A percentile compares a stretch with the other conserved stretches of the same genome.
phyloP scores from a whole-genome alignment of 371 early-diverging fungal species.

The Actinomortierella wolfii region DNA sequence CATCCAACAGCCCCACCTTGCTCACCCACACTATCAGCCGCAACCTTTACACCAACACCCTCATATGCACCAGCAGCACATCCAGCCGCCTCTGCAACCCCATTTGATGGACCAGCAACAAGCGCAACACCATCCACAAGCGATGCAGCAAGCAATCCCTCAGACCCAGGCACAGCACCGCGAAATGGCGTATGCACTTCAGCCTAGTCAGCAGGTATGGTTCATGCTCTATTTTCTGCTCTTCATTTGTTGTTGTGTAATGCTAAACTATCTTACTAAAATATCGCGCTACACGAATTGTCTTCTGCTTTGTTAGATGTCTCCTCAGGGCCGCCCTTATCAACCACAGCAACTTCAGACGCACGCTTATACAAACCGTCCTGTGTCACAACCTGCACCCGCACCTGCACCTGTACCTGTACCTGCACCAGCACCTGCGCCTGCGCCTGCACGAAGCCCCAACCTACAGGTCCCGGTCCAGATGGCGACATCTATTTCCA shows the following conservation, averaged over 20 bases:
- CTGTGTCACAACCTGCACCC: conserved; percentile 18
- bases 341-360: conserved; percentile 25
- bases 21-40: background rate
- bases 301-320: conserved; percentile 4
- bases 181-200: no score
- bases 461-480: background rate
- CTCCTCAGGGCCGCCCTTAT: conserved; percentile 18
- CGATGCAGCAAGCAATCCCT: conserved; percentile 21
- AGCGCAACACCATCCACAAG: conserved; percentile 16
- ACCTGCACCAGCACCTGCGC: no score
- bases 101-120: conserved; percentile 20
- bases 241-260: no score
- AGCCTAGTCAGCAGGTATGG: no score
- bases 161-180: conserved; percentile 10
- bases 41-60: conserved; percentile 12
- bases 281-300: background rate
- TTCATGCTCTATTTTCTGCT: no score
- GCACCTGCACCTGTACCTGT: no score
- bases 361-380: conserved; percentile 20
- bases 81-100: conserved; percentile 21
- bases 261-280: no score
- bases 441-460: no score
- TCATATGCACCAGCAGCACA: conserved; percentile 24
- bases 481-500: conserved; percentile 16
- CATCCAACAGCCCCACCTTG: background rate